Conservation (phyloP, 2,329 filamentous ascomycete species). For the Cytospora paraplurivora region DNA sequence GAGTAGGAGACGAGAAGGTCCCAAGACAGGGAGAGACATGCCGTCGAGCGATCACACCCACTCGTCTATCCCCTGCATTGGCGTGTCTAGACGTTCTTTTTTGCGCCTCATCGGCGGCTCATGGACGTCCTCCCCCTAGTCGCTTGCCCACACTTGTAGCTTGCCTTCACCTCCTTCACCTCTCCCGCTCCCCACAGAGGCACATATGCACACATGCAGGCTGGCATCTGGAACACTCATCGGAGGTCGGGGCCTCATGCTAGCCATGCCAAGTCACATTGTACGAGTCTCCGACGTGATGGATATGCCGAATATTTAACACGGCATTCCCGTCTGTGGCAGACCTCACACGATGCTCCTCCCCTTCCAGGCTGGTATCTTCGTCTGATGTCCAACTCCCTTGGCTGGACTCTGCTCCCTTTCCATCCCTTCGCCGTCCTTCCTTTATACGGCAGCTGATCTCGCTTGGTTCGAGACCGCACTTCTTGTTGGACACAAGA, state of each 20-base stretch:
- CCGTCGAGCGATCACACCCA: slow-evolving; percentile 20
- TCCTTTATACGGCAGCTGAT: slow-evolving; percentile 36
- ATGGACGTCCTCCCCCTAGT: slow-evolving; percentile 22
- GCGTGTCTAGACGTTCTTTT: background rate
- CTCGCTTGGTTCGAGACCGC: slow-evolving; percentile 10
- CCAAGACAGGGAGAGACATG: slow-evolving; percentile 7
- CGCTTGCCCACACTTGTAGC: slow-evolving; percentile 1
- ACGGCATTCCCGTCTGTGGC: slow-evolving; percentile 27
- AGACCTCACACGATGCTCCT: slow-evolving; percentile 13
- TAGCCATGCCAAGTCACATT: slow-evolving; percentile 19
- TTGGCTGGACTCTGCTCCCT: slow-evolving; percentile 18
- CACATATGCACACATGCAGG: slow-evolving; percentile 7
- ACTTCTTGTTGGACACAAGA: slow-evolving; percentile 28
- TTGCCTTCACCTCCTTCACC: background rate
- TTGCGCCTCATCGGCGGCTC: slow-evolving; percentile 24
- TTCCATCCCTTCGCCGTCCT: slow-evolving; percentile 34
- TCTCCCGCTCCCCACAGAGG: slow-evolving; percentile 4
- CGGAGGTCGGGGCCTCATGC: slow-evolving; percentile 12
- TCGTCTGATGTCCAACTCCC: slow-evolving; percentile 11
- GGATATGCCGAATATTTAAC: slow-evolving; percentile 26
- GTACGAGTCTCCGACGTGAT: slow-evolving; percentile 3
- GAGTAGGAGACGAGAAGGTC: slow-evolving; percentile 21
- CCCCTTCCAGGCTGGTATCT: slow-evolving; percentile 6
- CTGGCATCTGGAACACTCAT: slow-evolving; percentile 7
- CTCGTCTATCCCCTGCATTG: slow-evolving; percentile 21